Conservation (phyloP, 441 rosid species). For the Kokia cookei region DNA sequence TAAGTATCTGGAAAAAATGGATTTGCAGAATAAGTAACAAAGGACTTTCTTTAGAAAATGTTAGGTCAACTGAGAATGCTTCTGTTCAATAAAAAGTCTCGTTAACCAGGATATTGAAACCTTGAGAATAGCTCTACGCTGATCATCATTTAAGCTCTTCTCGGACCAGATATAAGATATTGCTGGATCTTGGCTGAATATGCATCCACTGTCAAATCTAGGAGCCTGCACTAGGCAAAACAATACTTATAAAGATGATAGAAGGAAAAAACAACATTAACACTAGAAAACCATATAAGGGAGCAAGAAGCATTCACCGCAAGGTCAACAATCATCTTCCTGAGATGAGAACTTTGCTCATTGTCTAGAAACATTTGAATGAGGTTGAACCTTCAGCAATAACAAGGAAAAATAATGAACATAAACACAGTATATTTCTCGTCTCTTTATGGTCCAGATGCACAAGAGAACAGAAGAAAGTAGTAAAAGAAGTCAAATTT, state of each 20-base stretch:
- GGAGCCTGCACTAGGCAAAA: constrained; percentile 54
- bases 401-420: constrained; percentile 12
- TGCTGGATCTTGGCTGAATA: constrained; percentile 97
- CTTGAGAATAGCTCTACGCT: constrained; percentile 96
- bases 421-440: background rate
- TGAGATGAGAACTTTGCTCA: constrained; percentile 58
- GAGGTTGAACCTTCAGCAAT: constrained; percentile 75
- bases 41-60: background rate
- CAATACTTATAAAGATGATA: background rate
- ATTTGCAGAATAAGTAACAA: constrained; percentile 12
- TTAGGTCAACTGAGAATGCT: background rate
- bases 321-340: constrained; percentile 87
- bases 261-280: background rate
- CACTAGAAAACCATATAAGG: constrained; percentile 9
- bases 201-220: constrained; percentile 84
- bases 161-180: constrained; percentile 92
- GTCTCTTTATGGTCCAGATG: constrained; percentile 1
- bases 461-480: constrained; percentile 1
- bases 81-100: background rate
- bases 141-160: constrained; percentile 84
- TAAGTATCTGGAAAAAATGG: constrained; percentile 65
- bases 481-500: background rate
- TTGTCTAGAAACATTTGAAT: constrained; percentile 70
- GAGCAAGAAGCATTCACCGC: constrained; percentile 48
- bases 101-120: constrained; percentile 24